Evolutionary conservation across 1,139 yeast species (phyloP).

Genomic region (Hansenula sp.): DNA sequence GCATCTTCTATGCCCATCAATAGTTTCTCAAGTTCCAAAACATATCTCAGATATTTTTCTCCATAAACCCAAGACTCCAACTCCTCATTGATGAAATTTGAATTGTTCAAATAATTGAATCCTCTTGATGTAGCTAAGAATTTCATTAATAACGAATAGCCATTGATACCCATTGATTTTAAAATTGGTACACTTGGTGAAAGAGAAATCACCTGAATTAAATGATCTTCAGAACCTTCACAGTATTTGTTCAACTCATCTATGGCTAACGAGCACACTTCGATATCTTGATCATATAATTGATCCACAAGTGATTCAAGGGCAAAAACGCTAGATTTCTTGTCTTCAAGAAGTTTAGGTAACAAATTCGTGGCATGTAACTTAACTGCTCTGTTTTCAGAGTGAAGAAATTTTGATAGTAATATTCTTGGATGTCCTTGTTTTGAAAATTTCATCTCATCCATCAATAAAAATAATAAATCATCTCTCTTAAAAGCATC

Average conservation of each 20-base stretch:
- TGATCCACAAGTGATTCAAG: conserved; percentile 58
- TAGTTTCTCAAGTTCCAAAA: conserved; percentile 41
- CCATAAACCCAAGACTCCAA: conserved; percentile 54
- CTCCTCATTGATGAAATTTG: conserved; percentile 51
- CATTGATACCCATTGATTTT: conserved; percentile 35
- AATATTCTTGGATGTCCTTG: conserved; percentile 68
- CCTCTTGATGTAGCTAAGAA: conserved; percentile 55
- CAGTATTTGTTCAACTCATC: conserved; percentile 46
- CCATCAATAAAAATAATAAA: conserved; percentile 52
- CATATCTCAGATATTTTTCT: conserved; percentile 49
- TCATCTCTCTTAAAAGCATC: conserved; percentile 53
- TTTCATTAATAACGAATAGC: conserved; percentile 45
- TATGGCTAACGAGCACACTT: conserved; percentile 56
- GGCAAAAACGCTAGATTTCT: conserved; percentile 23
- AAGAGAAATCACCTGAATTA: conserved; percentile 38
- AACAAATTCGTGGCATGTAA: conserved; percentile 52
- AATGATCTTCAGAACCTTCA: conserved; percentile 30
- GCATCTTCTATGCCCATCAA: conserved; percentile 15
- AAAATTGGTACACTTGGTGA: conserved; percentile 34
- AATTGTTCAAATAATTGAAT: conserved; percentile 44
- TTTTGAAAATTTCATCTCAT: conserved; percentile 55
- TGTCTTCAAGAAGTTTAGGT: conserved; percentile 36
- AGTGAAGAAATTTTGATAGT: conserved; percentile 58
- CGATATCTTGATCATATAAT: conserved; percentile 60
- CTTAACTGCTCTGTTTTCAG: conserved; percentile 50